Base-by-base conservation (phyloP, 345 rosid species). In the Eucalyptus paniculata region DNA sequence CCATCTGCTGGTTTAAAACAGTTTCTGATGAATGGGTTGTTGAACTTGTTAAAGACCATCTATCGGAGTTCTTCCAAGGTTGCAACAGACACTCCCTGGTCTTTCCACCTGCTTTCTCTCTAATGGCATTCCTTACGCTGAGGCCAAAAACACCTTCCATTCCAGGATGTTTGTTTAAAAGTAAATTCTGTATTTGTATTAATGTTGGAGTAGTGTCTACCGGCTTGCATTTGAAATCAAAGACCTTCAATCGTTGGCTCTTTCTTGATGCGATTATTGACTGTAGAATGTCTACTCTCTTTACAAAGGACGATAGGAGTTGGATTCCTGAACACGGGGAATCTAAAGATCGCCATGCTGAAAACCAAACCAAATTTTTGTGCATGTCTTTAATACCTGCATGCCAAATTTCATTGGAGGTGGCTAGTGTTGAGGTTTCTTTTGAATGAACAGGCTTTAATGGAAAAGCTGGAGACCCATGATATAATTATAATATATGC, bases 231-330 rank as follows among this genome's bases (percentile, higher is more conserved):
- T 89, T 92, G 90, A 97, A 96, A 93, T 91, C 97, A 47, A 92
- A 90, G 91, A 96, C 96, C 65, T 96, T 95, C 92, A 92, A 99
- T 51, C 97, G 96, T 3, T 94, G 96, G 88, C 95, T 95, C 77
- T 98, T 97, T 93, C 91, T 98, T 82, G 95, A 96, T 94, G 95
- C 97, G 14, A 77, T 98, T 50, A 93, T 98, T 89, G 96, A 98
- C 93, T 95, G 1, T 19, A 53, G 58, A 53, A 53, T 53, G 58
- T 21, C 58, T 1, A 53, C 58, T 7, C 58, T 53, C 58, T 53
- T 53, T 53, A 94, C 94, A 92, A 90, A 58, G n/a, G 65, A 58
- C 30, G 65, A 58, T 58, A 2, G 15, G 65, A 11, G n/a, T 26
- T 1, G n/a, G 7, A 58, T 24, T 2, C 26, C 65, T 58, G 65